Evolutionary conservation across 352 stramenopile genomes (phyloP), one percentile per base, ranked within the genome.

Genomic region (Pythium oligandrum): DNA sequence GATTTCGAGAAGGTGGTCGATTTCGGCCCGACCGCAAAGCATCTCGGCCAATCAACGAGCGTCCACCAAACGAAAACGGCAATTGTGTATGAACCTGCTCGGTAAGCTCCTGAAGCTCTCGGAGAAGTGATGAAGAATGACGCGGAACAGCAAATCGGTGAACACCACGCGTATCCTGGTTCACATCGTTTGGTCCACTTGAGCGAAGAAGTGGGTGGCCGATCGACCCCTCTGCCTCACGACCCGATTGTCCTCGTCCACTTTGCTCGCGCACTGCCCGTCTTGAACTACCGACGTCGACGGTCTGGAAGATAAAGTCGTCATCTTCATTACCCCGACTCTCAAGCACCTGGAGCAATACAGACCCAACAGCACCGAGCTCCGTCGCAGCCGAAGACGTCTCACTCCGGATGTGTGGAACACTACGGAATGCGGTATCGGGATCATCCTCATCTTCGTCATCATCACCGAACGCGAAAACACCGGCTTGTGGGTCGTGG

Each of bases 71-170:
- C 12, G 75, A 48, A 49, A 72, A 53, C 48, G 76, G 70, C 4
- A 88, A 34, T 44, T 91, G 81, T 31, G 60, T 88, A 51, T 92
- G 82, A 33, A 89, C 82, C 49, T 92, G 82, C 7, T 88, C 76
- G 0, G 80, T 86, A 40, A 90, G 46, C 42, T 88, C 82, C 57
- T 90, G 76, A 6, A 92, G 60, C 50, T 92, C 82, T 11, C 77
- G 77, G 49, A 92, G 68, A 30, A 92, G 66, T 4, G 61, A 64
- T 12, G 81, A 85, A 1, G 81, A 86, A 51, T 88, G 79, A 6
- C 79, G 75, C 37, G 82, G 73, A 4, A 92, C 48, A 0, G 75
- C 67, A 37, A 83, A 40, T 6, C 78, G 70, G 44, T 79, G 12
- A 42, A 12, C 12, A 12, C 38, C 38, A 42, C 7, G 12, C 38